Evolutionary conservation across 257 asterid genomes (phyloP), one percentile per base, ranked within the genome.

Genomic region (Lantana camara): DNA sequence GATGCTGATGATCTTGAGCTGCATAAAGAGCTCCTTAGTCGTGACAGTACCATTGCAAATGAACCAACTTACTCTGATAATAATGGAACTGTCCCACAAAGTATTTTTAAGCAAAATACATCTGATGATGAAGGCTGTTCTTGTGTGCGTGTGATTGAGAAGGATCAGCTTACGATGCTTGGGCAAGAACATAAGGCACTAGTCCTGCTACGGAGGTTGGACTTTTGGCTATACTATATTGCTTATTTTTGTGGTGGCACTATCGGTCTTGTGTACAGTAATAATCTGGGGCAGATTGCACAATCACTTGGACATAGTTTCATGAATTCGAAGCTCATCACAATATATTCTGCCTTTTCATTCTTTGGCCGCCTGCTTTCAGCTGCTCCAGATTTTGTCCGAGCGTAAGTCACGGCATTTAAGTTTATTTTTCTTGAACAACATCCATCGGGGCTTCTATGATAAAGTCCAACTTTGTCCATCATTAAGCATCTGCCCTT

Each of bases 311-410:
- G 98, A 50, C 92, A 85, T 21, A 47, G 60, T 51, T 79, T 70
- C 7, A 64, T 70, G 71, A 89, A 79, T 60, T 70, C 95, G 0
- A 67, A 71, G 69, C 95, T 92, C 34, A 82, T 92, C 42, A 85
- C 97, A 0, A 44, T 85, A 3, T 92, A 89, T 65, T 87, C 98
- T 0, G 74, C 98, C 4, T 87, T 92, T 68, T 92, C 97, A 64
- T 92, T 92, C 89, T 89, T 89, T 46, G 97, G 98, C 57, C 97
- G 98, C 56, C 77, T 92, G 67, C 95, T 92, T 60, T 87, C 98
- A 15, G 95, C 98, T 17, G 84, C 84, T 22, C 97, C 98, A 0
- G 98, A 92, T 60, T 82, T 78, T 65, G 58, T 84, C 21, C 81
- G 87, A 46, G 73, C 66, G 97, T 87, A 80, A 86, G 96, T 77